A percentile compares a stretch with the other conserved stretches of the same genome.
phyloP scores from a whole-genome alignment of 306 rosid genomes.

The Adenanthera pavonina region DNA sequence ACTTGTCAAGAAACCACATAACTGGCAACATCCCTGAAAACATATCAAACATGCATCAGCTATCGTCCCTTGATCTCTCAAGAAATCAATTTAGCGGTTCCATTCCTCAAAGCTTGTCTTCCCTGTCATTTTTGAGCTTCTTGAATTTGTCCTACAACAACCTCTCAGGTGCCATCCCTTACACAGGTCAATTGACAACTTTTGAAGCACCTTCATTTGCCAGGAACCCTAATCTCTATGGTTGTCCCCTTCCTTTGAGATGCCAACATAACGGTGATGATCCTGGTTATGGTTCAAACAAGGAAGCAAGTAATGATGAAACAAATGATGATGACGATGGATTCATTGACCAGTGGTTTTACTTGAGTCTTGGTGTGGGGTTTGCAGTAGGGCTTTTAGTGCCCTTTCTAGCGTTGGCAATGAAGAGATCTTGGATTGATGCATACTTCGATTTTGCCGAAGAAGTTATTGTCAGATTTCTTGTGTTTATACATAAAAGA shows the following conservation, averaged over 20 bases:
- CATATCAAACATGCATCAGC: slow-evolving; percentile 46
- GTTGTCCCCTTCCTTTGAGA: slow-evolving; percentile 43
- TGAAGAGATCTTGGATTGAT: slow-evolving; percentile 46
- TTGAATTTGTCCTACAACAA: slow-evolving; percentile 49
- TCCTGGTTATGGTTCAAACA: neutral
- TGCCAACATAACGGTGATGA: slow-evolving; percentile 30
- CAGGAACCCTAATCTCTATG: slow-evolving; percentile 53
- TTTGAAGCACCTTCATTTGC: slow-evolving; percentile 43
- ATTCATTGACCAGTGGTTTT: slow-evolving; percentile 53
- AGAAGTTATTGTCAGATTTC: slow-evolving; percentile 29
- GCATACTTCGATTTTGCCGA: slow-evolving; percentile 49
- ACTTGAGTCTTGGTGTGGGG: slow-evolving; percentile 59
- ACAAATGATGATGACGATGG: slow-evolving; percentile 15
- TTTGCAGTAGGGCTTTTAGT: slow-evolving; percentile 50
- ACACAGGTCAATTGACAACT: slow-evolving; percentile 43
- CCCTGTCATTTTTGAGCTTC: slow-evolving; percentile 46
- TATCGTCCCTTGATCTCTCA: slow-evolving; percentile 59
- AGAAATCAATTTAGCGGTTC: slow-evolving; percentile 43
- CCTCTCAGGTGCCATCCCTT: slow-evolving; percentile 50
- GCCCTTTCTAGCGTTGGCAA: slow-evolving; percentile 46
- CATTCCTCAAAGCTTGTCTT: slow-evolving; percentile 49
- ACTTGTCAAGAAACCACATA: slow-evolving; percentile 52
- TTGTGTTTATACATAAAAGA: slow-evolving; percentile 6
- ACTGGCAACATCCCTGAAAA: slow-evolving; percentile 43
- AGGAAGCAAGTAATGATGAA: neutral